Conservation (phyloP, 306 rosid genomes). For the Cucurbita moschata region DNA sequence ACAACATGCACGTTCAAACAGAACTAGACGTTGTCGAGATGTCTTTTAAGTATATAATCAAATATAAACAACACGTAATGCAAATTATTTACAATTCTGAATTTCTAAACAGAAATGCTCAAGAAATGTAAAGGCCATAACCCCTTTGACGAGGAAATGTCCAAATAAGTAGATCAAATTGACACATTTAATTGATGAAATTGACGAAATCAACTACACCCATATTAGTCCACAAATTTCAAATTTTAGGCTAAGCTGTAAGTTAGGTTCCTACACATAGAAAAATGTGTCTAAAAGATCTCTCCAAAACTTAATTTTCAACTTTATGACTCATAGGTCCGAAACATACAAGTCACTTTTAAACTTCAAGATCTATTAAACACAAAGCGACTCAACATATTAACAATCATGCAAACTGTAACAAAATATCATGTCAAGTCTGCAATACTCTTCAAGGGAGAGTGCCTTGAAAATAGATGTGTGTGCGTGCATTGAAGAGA, state of each 20-base stretch:
- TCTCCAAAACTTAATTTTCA: not conserved
- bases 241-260: no score
- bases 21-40: not conserved
- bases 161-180: not conserved
- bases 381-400: not conserved
- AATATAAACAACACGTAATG: not conserved
- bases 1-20: not conserved
- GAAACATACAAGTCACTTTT: not conserved
- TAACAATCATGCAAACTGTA: not conserved
- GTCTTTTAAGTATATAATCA: not conserved
- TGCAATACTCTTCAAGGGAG: not conserved
- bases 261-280: not conserved
- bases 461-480: not conserved
- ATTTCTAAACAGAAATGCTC: not conserved
- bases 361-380: not conserved
- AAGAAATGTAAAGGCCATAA: not conserved
- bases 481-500: not conserved
- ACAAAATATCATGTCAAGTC: not conserved
- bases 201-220: not conserved
- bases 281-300: not conserved
- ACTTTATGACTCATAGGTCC: not conserved
- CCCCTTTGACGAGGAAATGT: not conserved
- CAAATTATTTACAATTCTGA: not conserved
- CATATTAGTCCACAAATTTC: no score
- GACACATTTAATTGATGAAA: not conserved